Evolutionary conservation across 805 yeast genomes (phyloP).

Genomic region (Zygoascus flipseniorum): DNA sequence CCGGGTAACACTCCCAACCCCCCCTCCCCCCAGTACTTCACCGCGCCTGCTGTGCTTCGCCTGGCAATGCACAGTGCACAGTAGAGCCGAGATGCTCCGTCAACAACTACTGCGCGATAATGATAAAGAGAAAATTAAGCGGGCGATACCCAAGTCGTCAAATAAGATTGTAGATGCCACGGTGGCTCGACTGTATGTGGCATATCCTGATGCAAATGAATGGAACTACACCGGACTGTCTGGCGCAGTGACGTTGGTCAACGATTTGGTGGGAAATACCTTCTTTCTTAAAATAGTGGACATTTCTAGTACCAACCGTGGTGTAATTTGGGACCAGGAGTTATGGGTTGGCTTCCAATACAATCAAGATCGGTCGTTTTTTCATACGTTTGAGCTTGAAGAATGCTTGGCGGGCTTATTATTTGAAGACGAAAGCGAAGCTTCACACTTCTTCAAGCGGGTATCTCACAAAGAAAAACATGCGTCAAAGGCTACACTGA

Average conservation of each 20-base stretch:
- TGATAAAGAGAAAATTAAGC: slow-evolving; percentile 84
- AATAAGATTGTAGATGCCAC: slow-evolving; percentile 87
- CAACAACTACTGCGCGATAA: slow-evolving; percentile 27
- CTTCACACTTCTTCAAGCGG: slow-evolving; percentile 73
- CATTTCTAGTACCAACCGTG: slow-evolving; percentile 53
- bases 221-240: slow-evolving; percentile 87
- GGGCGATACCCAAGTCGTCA: slow-evolving; percentile 80
- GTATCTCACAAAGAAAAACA: slow-evolving; percentile 69
- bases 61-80: background rate
- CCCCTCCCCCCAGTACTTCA: no score
- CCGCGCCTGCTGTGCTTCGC: background rate
- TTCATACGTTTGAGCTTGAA: slow-evolving; percentile 90
- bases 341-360: slow-evolving; percentile 80
- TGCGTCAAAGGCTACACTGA: slow-evolving; percentile 77
- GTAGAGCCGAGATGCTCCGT: slow-evolving; percentile 1
- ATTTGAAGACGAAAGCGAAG: slow-evolving; percentile 85
- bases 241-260: slow-evolving; percentile 83
- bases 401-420: slow-evolving; percentile 80
- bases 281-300: slow-evolving; percentile 87
- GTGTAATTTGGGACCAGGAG: slow-evolving; percentile 97
- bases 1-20: no score
- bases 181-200: slow-evolving; percentile 80
- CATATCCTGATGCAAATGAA: slow-evolving; percentile 70
- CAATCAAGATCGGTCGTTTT: slow-evolving; percentile 88
- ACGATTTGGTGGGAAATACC: slow-evolving; percentile 90